A percentile compares a stretch with the other conserved stretches of the same genome.
Conservation (phyloP, 495 filamentous ascomycete species). For the Halenospora varia region DNA sequence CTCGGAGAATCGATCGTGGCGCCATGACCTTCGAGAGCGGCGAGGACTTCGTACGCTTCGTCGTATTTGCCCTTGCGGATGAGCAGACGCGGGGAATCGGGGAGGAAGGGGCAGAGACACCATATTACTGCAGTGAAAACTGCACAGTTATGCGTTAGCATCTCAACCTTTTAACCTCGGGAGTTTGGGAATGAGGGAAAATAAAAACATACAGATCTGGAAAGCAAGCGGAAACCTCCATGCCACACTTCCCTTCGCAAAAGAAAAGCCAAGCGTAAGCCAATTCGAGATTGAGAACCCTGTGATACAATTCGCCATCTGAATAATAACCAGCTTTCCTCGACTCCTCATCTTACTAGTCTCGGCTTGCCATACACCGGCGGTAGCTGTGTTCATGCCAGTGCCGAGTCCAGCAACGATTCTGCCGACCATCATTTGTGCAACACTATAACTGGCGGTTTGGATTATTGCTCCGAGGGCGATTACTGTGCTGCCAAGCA, state of each 20-base stretch:
- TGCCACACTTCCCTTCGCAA: slow-evolving; percentile 65
- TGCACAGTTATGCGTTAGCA: too few relatives aligned
- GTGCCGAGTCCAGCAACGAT: slow-evolving; percentile 51
- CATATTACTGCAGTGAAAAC: slow-evolving; percentile 63
- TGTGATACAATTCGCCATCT: slow-evolving; percentile 3
- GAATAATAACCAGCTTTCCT: slow-evolving; percentile 12
- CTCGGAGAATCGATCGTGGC: slow-evolving; percentile 44
- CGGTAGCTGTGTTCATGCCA: slow-evolving; percentile 30
- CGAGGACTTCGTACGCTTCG: slow-evolving; percentile 65
- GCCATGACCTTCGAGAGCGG: slow-evolving; percentile 57
- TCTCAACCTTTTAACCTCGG: background rate
- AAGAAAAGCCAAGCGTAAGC: slow-evolving; percentile 75
- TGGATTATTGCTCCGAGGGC: slow-evolving; percentile 34
- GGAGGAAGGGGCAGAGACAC: slow-evolving; percentile 58
- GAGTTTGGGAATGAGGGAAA: background rate
- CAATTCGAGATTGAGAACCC: slow-evolving; percentile 57
- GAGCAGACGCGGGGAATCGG: slow-evolving; percentile 72
- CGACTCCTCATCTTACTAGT: slow-evolving; percentile 8
- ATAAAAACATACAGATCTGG: slow-evolving; percentile 8
- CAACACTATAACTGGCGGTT: slow-evolving; percentile 38
- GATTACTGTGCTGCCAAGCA: slow-evolving; percentile 25
- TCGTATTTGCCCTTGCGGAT: slow-evolving; percentile 59
- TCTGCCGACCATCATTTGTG: slow-evolving; percentile 49
- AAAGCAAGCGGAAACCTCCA: slow-evolving; percentile 15
- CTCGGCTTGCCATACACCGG: slow-evolving; percentile 21